Evolutionary conservation across 257 asterid species (phyloP).

Genomic region (Solanum peruvianum): DNA sequence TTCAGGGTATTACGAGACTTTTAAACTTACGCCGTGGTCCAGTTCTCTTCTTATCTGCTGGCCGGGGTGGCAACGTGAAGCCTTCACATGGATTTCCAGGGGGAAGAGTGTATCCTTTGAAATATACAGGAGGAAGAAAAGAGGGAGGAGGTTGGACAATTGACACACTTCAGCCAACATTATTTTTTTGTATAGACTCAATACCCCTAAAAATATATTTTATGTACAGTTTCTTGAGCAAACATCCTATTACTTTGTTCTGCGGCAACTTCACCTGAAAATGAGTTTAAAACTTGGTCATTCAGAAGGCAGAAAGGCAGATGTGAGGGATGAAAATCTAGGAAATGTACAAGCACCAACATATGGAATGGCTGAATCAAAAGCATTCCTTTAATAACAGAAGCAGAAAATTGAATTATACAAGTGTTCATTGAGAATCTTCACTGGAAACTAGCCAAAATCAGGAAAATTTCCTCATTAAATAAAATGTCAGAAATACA

Average conservation of each 20-base stretch:
- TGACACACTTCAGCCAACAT: constrained; percentile 15
- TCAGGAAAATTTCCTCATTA: background rate
- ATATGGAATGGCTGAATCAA: background rate
- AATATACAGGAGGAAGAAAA: constrained; percentile 32
- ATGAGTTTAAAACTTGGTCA: background rate
- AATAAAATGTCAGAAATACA: background rate
- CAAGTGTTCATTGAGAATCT: background rate
- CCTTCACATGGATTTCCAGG: constrained; percentile 87
- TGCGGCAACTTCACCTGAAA: constrained; percentile 61
- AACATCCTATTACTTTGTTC: constrained; percentile 15
- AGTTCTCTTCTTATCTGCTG: constrained; percentile 74
- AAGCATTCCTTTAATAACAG: background rate
- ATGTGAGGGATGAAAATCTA: background rate
- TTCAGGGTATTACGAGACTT: background rate
- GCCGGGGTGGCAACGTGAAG: constrained; percentile 87
- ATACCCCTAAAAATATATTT: background rate
- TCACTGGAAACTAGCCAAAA: background rate
- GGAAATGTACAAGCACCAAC: background rate
- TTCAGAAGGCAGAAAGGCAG: background rate
- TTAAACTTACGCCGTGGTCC: constrained; percentile 86
- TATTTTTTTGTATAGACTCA: background rate
- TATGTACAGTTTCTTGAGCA: constrained; percentile 19
- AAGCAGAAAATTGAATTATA: background rate
- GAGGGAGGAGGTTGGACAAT: constrained; percentile 6
- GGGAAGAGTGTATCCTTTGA: constrained; percentile 80